These are phyloP conservation scores for Amphibolis antarctica DNA, from an alignment of 106 monocot genomes.

Conservation along the genomic window DNA sequence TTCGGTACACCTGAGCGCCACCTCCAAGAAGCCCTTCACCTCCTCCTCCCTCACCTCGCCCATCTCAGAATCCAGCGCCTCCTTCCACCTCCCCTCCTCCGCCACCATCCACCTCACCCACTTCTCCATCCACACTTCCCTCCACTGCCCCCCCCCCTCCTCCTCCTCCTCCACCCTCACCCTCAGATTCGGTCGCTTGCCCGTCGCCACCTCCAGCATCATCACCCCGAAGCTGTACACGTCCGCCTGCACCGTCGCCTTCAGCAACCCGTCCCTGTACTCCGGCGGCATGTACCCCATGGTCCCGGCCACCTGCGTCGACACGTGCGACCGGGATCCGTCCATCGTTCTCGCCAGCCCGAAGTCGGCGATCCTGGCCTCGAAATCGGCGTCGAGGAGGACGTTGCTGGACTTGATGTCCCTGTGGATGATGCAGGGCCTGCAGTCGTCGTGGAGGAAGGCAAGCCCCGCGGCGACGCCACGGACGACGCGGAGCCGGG, in stretches of 20 bases:
- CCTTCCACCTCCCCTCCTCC: conserved; percentile 16
- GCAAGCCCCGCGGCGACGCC: conserved; percentile 56
- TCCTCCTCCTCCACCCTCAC: conserved; percentile 17
- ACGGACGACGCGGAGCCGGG: conserved; percentile 27
- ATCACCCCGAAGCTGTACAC: conserved; percentile 81
- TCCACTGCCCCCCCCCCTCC: conserved; percentile 17
- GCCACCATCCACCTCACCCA: conserved; percentile 41
- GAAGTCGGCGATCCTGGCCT: conserved; percentile 57
- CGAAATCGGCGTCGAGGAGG: conserved; percentile 43
- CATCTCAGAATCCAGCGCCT: conserved; percentile 40
- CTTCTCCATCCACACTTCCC: conserved; percentile 31
- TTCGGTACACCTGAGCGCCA: conserved; percentile 40
- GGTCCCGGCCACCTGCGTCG: conserved; percentile 69
- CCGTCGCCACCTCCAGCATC: conserved; percentile 49
- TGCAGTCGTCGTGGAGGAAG: conserved; percentile 64
- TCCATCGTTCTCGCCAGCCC: conserved; percentile 60
- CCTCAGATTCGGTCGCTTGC: conserved; percentile 54
- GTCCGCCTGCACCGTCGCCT: conserved; percentile 45
- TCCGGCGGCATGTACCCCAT: conserved; percentile 90
- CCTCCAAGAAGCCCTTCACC: conserved; percentile 24
- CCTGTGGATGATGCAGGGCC: conserved; percentile 62
- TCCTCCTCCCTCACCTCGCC: conserved; percentile 15
- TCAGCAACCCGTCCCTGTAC: conserved; percentile 35
- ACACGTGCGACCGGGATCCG: conserved; percentile 36
- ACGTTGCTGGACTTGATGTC: conserved; percentile 90